phyloP scores from a whole-genome alignment of 148 eudicot genomes.

The Simmondsia chinensis region DNA sequence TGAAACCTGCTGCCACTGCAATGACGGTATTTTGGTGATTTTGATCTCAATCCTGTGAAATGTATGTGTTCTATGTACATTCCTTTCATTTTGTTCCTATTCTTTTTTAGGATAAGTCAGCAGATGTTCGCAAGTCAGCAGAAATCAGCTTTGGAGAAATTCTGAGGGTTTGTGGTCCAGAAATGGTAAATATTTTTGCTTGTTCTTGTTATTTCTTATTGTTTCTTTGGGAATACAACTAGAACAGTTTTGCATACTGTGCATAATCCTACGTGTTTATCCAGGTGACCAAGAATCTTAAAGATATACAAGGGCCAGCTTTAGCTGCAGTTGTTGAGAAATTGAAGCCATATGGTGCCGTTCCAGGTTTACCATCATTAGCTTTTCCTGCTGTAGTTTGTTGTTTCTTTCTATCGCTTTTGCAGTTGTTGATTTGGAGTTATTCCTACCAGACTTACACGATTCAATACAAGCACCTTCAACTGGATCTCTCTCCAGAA shows the following conservation, averaged over 20 bases:
- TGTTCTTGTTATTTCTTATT: not conserved
- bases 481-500: constrained; percentile 34
- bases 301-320: constrained; percentile 93
- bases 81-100: not conserved
- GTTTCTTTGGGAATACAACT: not conserved
- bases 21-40: constrained; percentile 92
- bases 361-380: constrained; percentile 39
- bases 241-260: not conserved
- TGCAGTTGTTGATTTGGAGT: not conserved
- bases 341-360: constrained; percentile 48
- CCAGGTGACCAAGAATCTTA: constrained; percentile 76
- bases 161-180: constrained; percentile 74
- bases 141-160: constrained; percentile 79
- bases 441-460: constrained; percentile 34
- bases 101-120: constrained; percentile 81
- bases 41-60: too few species aligned
- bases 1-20: constrained; percentile 67
- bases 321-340: constrained; percentile 68
- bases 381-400: not conserved
- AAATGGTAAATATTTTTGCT: constrained; percentile 30
- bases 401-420: not conserved
- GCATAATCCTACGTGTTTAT: constrained; percentile 1
- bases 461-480: constrained; percentile 45
- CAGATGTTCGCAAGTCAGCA: constrained; percentile 97
- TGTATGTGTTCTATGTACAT: not conserved